Evolutionary conservation across 139 green algal species (phyloP).

Genomic region (Closterium sp.): DNA sequence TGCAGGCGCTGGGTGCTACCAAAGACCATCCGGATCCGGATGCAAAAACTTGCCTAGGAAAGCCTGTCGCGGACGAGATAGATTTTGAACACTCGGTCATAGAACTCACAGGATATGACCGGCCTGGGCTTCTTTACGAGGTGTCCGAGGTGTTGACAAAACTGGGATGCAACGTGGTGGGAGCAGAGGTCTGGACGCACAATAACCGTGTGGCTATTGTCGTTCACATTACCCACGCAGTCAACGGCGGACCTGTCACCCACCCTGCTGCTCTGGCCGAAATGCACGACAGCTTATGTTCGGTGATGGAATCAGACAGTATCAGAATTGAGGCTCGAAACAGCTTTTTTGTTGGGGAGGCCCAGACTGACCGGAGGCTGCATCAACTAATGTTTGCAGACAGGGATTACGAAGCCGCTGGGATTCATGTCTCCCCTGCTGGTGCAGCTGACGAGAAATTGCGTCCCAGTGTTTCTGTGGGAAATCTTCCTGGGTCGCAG

Average conservation of each 20-base stretch:
- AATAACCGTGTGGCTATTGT: constrained; percentile 43
- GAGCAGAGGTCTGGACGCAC: constrained; percentile 68
- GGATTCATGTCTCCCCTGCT: not conserved
- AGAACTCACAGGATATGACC: constrained; percentile 82
- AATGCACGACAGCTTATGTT: constrained; percentile 25
- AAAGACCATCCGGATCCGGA: constrained; percentile 32
- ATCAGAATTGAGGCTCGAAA: not conserved
- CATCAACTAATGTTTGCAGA: constrained; percentile 84
- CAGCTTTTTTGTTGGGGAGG: not conserved
- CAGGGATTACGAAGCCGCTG: constrained; percentile 36
- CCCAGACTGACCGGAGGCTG: constrained; percentile 87
- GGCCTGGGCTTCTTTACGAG: constrained; percentile 76
- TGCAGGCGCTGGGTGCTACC: constrained; percentile 50
- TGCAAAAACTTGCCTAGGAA: constrained; percentile 43
- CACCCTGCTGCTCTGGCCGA: constrained; percentile 19
- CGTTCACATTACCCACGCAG: constrained; percentile 41
- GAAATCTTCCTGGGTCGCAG: not conserved
- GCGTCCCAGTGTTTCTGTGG: not conserved
- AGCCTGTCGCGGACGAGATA: constrained; percentile 51
- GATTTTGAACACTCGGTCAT: constrained; percentile 73
- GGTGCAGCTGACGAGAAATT: not conserved
- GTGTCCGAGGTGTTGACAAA: constrained; percentile 77
- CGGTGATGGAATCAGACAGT: constrained; percentile 34
- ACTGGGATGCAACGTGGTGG: constrained; percentile 82
- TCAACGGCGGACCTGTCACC: constrained; percentile 25